Conservation (phyloP, 331 rosid species). For the Quercus lobata region DNA sequence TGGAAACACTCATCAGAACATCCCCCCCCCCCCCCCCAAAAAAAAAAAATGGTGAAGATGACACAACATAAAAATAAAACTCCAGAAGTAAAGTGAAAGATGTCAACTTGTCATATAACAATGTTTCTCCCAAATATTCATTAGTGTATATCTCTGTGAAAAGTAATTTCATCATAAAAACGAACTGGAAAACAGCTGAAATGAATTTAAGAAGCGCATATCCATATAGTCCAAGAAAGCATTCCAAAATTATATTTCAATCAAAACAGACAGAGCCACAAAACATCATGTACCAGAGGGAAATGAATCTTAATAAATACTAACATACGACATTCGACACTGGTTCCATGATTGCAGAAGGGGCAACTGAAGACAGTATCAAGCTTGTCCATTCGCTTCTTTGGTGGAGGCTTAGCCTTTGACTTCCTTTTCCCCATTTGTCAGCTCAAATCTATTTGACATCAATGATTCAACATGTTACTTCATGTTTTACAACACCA, state of each 20-base stretch:
- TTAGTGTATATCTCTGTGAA: too few relatives aligned
- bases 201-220: too few relatives aligned
- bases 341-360: conserved; percentile 65
- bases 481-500: not conserved
- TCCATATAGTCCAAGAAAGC: not conserved
- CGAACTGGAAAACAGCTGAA: too few relatives aligned
- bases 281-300: not conserved
- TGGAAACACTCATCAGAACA: not conserved
- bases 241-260: not conserved
- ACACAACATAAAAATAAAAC: not conserved
- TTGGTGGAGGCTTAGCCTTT: conserved; percentile 61
- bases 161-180: too few relatives aligned
- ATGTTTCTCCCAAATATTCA: too few relatives aligned
- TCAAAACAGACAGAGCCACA: not conserved
- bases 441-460: not conserved
- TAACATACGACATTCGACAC: conserved; percentile 62
- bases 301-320: not conserved
- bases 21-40: too few relatives aligned
- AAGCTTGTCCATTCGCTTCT: conserved; percentile 64
- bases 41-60: not conserved
- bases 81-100: not conserved
- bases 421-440: conserved; percentile 68
- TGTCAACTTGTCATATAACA: not conserved
- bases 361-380: conserved; percentile 71
- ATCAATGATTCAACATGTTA: not conserved